Percentiles rank a stretch among this genome's conserved stretches.
Conservation (phyloP, 2,329 filamentous ascomycete species). For the Fonsecaea monophora region DNA sequence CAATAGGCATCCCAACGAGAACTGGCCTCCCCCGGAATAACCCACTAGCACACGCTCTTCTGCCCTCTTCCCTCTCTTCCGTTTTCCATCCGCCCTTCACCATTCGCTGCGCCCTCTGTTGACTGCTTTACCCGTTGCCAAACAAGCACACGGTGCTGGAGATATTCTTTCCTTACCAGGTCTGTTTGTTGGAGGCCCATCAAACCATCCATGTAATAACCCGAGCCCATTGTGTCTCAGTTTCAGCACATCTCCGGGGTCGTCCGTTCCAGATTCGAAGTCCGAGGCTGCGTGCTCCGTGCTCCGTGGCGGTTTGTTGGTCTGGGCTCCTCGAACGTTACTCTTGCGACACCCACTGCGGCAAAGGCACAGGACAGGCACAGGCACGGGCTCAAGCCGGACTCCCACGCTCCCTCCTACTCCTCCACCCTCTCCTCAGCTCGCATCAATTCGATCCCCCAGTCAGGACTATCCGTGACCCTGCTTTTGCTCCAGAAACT, state of each 20-base stretch:
- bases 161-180: background rate
- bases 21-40: background rate
- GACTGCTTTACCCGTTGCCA: background rate
- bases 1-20: background rate
- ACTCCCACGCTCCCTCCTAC: background rate
- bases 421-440: background rate
- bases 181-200: background rate
- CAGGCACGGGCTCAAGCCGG: background rate
- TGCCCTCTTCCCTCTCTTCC: background rate
- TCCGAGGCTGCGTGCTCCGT: background rate
- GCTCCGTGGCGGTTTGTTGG: background rate
- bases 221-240: background rate
- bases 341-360: conserved; percentile 1
- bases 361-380: background rate
- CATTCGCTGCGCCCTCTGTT: background rate
- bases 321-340: background rate
- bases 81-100: background rate
- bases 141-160: background rate
- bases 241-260: background rate
- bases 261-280: conserved; percentile 1
- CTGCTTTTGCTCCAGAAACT: conserved; percentile 22
- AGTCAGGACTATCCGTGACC: conserved; percentile 2
- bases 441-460: conserved; percentile 10
- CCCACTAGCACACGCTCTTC: background rate
- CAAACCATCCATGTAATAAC: background rate